A percentile compares a stretch with the other conserved stretches of the same genome.
Conservation (phyloP, 805 yeast species). For the Priceomyces castillae region DNA sequence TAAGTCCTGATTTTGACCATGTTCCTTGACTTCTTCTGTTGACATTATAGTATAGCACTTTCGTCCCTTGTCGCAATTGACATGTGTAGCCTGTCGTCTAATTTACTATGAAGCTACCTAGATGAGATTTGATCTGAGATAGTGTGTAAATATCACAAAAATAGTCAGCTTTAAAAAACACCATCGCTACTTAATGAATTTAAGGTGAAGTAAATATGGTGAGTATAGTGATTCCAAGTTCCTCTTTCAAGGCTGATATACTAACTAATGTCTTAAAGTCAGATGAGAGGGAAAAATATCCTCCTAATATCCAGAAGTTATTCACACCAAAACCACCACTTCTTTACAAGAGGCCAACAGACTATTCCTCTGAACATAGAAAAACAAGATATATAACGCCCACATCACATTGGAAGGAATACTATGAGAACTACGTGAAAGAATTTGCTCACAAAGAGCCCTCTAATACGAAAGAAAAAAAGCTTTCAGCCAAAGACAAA, state of each 20-base stretch:
- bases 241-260: not conserved
- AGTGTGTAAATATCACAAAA: not conserved
- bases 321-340: slow-evolving; percentile 60
- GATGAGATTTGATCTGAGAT: not conserved
- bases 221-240: not conserved
- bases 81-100: no score
- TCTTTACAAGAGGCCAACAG: slow-evolving; percentile 47
- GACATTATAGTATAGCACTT: not conserved
- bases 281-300: slow-evolving; percentile 29
- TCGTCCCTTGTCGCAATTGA: no score
- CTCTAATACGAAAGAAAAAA: not conserved
- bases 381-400: slow-evolving; percentile 48
- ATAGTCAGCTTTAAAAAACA: not conserved
- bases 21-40: not conserved
- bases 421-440: slow-evolving; percentile 25
- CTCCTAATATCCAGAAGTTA: slow-evolving; percentile 45
- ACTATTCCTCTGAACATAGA: slow-evolving; percentile 47
- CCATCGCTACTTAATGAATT: not conserved
- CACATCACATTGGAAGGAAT: slow-evolving; percentile 31
- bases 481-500: slow-evolving; percentile 1
- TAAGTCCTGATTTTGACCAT: not conserved
- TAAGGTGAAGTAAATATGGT: slow-evolving; percentile 1
- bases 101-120: no score
- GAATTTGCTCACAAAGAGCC: slow-evolving; percentile 13
- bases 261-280: slow-evolving; percentile 10